Base-by-base conservation (phyloP, 129 eudicot species). In the Flaveria ramosissima region DNA sequence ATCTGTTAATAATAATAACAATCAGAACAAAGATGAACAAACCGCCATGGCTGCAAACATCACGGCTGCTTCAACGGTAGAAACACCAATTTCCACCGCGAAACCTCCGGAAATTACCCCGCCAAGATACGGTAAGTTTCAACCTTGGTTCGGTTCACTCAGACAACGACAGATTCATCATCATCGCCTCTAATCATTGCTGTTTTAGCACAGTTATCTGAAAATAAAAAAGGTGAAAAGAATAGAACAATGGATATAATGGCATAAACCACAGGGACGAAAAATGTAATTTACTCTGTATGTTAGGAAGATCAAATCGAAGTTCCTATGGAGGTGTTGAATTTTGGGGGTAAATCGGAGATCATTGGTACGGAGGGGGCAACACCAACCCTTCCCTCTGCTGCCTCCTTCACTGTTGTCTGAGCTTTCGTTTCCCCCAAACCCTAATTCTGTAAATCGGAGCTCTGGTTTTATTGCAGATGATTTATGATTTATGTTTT, bases 121-220 rank as follows among this genome's bases (percentile, higher is more conserved):
- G 77, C 77, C 85, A 75, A 76, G 81, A 67, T 75, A 68, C 81
- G 62, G 67, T 15, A 23, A 23, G 14, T 26, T 65, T 81, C 75
- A 81, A 48, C 4, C 74, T 41, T 77, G 43, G 62, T 10, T 69
- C 71, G 62, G 69, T 75, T 56, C 2, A 81, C 67, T 62, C 71
- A 74, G 71, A 75, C 76, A 70, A 70, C 45, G 0, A 46, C 65
- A 75, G 26, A 32, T 21, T 72, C 62, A 81, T 59, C 19, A 77
- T 67, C 75, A 82, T 63, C 14, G 82, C 77, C 77, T 78, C 82
- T 71, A 6, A 71, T 14, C 17, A 64, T 27, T 30, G 21, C 6
- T 63, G 21, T 1, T 15, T 16, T 26, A 0, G 0, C 9, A 12
- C 39, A 23, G 13, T 1, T 45, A 2, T 45, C 3, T 12, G 2